Percentiles rank a stretch among this genome's conserved stretches.
Evolutionary conservation across 371 early-diverging fungal genomes (phyloP).

Genomic region (Mortierella sp.): DNA sequence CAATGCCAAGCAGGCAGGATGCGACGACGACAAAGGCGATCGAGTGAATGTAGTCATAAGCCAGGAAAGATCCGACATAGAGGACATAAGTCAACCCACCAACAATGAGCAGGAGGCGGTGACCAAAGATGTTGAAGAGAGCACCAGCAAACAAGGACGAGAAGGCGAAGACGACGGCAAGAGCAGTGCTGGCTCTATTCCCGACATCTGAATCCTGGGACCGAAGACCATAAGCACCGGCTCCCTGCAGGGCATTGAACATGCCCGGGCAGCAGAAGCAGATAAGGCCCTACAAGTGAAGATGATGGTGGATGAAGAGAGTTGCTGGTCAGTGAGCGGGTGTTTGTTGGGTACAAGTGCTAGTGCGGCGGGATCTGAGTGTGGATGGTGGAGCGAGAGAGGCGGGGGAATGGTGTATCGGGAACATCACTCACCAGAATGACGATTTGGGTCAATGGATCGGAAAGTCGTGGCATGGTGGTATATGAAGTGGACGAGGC

Average conservation of each 20-base stretch:
- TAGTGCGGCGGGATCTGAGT: too few species aligned
- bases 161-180: slow-evolving; percentile 75
- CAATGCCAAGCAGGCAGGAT: slow-evolving; percentile 69
- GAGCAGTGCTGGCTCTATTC: slow-evolving; percentile 74
- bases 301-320: not conserved
- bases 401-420: not conserved
- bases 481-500: not conserved
- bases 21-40: slow-evolving; percentile 62
- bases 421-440: slow-evolving; percentile 51
- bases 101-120: slow-evolving; percentile 58
- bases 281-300: slow-evolving; percentile 59
- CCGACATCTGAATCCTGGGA: slow-evolving; percentile 64
- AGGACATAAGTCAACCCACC: slow-evolving; percentile 65
- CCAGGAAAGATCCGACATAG: slow-evolving; percentile 63
- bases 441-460: slow-evolving; percentile 65
- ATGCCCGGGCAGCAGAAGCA: slow-evolving; percentile 75
- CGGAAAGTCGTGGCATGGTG: slow-evolving; percentile 39
- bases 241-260: slow-evolving; percentile 81
- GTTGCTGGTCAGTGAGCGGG: too few species aligned
- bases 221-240: slow-evolving; percentile 65
- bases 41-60: slow-evolving; percentile 57
- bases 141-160: slow-evolving; percentile 73
- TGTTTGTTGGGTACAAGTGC: too few species aligned
- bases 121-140: slow-evolving; percentile 66
- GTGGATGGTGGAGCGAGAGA: not conserved